Evolutionary conservation across 2,329 filamentous ascomycete genomes (phyloP).

Genomic region (Aspergillus bombycis): DNA sequence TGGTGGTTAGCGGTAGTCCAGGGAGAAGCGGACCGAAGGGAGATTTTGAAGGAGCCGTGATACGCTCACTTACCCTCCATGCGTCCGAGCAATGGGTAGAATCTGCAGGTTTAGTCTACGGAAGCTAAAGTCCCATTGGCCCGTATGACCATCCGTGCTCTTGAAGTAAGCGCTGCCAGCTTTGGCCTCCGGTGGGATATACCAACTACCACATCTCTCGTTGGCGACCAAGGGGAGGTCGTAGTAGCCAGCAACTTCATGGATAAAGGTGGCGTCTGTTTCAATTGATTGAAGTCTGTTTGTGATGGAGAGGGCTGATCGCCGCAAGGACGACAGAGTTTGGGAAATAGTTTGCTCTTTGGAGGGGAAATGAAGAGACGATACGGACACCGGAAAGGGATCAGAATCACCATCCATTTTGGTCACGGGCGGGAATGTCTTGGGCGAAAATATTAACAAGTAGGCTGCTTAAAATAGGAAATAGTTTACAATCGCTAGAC

Average conservation of each 20-base stretch:
- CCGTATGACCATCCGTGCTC: constrained; percentile 91
- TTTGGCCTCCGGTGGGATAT: constrained; percentile 70
- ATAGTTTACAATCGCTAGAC: not conserved
- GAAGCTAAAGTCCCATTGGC: constrained; percentile 88
- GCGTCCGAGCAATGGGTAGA: constrained; percentile 65
- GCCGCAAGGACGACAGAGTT: constrained; percentile 71
- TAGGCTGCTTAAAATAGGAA: not conserved
- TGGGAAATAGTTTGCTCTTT: constrained; percentile 66
- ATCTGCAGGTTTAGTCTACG: constrained; percentile 84
- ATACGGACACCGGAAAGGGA: constrained; percentile 39
- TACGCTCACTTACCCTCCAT: constrained; percentile 64
- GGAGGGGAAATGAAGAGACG: constrained; percentile 57
- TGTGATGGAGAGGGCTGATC: constrained; percentile 73
- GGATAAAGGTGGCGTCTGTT: constrained; percentile 75
- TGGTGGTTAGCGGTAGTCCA: constrained; percentile 15
- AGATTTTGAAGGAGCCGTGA: not conserved
- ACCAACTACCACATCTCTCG: constrained; percentile 96
- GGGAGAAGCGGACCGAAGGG: not conserved
- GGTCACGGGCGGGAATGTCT: not conserved
- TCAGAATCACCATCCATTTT: constrained; percentile 33
- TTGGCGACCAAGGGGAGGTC: constrained; percentile 80
- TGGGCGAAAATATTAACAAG: not conserved
- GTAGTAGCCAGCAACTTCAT: constrained; percentile 54
- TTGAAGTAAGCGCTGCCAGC: constrained; percentile 88
- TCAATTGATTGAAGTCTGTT: constrained; percentile 83